Percentiles rank a stretch among this genome's conserved stretches.
These are phyloP conservation scores for Coniochaeta ligniaria DNA, from an alignment of 2,329 filamentous ascomycete genomes.

Conservation along the genomic window DNA sequence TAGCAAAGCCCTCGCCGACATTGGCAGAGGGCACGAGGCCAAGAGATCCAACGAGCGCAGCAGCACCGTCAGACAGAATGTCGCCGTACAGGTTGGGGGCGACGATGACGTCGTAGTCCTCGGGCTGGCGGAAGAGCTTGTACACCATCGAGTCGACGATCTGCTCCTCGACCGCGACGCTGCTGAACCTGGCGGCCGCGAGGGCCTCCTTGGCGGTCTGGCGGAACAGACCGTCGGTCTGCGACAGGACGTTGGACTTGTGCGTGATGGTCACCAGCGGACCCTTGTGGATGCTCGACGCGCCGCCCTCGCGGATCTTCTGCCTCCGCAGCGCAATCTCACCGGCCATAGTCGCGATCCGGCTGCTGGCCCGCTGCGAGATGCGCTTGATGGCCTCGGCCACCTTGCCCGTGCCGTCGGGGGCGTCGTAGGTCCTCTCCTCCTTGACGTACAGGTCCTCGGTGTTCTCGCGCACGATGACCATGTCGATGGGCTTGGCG, in stretches of 20 bases:
- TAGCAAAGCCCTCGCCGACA: slow-evolving; percentile 88
- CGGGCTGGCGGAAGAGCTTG: slow-evolving; percentile 95
- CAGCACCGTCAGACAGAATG: slow-evolving; percentile 90
- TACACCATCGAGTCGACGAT: slow-evolving; percentile 99
- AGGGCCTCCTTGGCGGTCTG: slow-evolving; percentile 70
- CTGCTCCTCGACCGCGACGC: slow-evolving; percentile 79
- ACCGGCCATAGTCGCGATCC: slow-evolving; percentile 89
- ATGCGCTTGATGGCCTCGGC: slow-evolving; percentile 98
- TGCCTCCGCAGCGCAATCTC: slow-evolving; percentile 88
- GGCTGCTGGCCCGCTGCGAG: slow-evolving; percentile 71
- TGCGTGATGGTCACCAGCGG: slow-evolving; percentile 93
- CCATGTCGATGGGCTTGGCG: slow-evolving; percentile 75
- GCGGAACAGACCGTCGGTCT: slow-evolving; percentile 95
- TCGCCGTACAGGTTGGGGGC: slow-evolving; percentile 97
- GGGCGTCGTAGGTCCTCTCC: slow-evolving; percentile 72
- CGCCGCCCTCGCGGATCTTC: slow-evolving; percentile 59
- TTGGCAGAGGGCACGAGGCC: slow-evolving; percentile 93
- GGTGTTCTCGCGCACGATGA: slow-evolving; percentile 98
- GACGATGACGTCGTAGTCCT: slow-evolving; percentile 95
- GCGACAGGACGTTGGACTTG: slow-evolving; percentile 94
- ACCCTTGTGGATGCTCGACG: slow-evolving; percentile 52
- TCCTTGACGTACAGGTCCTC: slow-evolving; percentile 98
- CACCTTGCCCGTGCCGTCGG: slow-evolving; percentile 66
- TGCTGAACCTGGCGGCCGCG: slow-evolving; percentile 52
- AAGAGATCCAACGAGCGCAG: slow-evolving; percentile 84